Base-by-base conservation (phyloP, 371 early-diverging fungal species). In the Apophysomyces variabilis region DNA sequence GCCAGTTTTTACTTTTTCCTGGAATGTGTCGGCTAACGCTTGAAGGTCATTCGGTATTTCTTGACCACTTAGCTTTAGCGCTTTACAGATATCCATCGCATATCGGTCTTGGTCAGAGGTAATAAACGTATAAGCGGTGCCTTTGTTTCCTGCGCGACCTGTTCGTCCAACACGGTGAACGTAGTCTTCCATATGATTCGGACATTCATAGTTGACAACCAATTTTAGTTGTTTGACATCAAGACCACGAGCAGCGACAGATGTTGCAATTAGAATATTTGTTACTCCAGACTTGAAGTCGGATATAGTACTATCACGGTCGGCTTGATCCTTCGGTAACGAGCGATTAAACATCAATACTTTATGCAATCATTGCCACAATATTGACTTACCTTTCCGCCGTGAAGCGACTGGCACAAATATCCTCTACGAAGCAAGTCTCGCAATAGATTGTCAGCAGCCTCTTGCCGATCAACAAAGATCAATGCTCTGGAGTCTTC, bases 121-220 rank as follows among this genome's bases (percentile, higher is more conserved):
- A 60, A 99, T 92, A 68, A 99, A 97, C 0, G 99, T 97, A 70
- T 93, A 95, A 0, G 99, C 98, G 0, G 92, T 93, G 57, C 99
- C 99, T 75, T 95, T 96, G 75, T 94, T 93, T 58, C 98, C 98
- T 0, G 99, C 99, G 57, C 99, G 92, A 56, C 99, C 99, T 3
- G 99, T 99, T 57, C 99, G 89, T 4, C 99, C 99, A 5, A 98
- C 96, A 57, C 99, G 94, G 79, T 99, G 99, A 3, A 99, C 95
- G 73, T 97, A 95, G 68, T 98, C 98, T 75, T 99, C 99, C 90
- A 95, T 90, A 70, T 97, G 96, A 76, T 99, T 97, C 5, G 99
- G 99, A 67, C 97, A 95, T 66, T 99, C 99, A 69, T 93, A 99
- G 71, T 99, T 99, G 62, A 99, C 87, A 1, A 99, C 99, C 11